Evolutionary conservation across 2,329 filamentous ascomycete genomes (phyloP), one percentile per base, ranked within the genome.

Genomic region (Curvularia eragrostidis): DNA sequence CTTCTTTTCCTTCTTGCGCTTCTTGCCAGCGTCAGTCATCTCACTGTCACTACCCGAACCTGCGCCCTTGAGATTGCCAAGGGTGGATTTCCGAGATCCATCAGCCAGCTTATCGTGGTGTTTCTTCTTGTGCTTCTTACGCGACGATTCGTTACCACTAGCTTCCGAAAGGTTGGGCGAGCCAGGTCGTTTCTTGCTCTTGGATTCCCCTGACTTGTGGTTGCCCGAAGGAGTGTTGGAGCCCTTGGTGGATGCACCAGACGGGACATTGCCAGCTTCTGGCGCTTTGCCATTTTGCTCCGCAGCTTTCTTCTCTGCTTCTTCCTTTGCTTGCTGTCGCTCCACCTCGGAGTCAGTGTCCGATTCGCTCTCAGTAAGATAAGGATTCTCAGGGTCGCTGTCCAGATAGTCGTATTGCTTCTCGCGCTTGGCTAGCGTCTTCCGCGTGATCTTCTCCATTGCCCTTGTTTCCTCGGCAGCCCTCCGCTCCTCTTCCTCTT

Each of bases 81-180:
- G 57, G 8, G 66, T 52, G 3, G 63, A 65, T 55, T 72, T 73
- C 38, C 67, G 69, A 18, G 67, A 68, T 21, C 65, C 66, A 42
- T 74, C 67, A 24, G 54, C 48, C 19, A 72, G 63, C 52, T 66
- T 70, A 23, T 64, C 65, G 52, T 43, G 42, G 39, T 70, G 71
- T 42, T 72, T 72, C 67, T 79, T 79, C 68, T 80, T 81, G 34
- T 77, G 74, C 56, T 69, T 70, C 80, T 91, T 91, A 64, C 90
- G 89, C 23, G 88, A 87, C 0, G 91, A 94, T 75, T 98, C 94
- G 67, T 93, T 96, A 52, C 92, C 94, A 74, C 92, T 96, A 9
- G 92, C 92, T 74, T 98, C 94, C 1, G 93, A 97, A 30, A 91
- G 83, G 63, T 93, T 90, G 3, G 93, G 92, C 15, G 93, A 97